Evolutionary conservation across 345 rosid species (phyloP).

Genomic region (Eucalyptus tenuipes): DNA sequence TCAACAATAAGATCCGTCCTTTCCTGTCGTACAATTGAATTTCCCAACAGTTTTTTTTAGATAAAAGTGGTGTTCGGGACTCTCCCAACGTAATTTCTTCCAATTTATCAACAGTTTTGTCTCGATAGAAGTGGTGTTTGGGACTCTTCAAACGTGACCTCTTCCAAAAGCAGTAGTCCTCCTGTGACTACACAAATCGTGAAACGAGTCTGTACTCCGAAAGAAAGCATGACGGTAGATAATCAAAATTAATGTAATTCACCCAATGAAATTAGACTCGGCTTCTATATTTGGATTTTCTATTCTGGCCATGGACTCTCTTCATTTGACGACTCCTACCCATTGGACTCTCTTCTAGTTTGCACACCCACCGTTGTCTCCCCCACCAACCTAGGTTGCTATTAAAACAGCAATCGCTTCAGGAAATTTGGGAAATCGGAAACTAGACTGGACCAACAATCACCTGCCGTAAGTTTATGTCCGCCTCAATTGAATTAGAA

Average conservation of each 20-base stretch:
- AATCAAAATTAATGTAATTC: not conserved
- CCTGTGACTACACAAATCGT: not conserved
- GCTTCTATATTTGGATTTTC: not conserved
- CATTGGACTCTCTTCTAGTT: not conserved
- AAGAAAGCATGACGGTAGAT: not conserved
- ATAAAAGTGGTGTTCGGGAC: not conserved
- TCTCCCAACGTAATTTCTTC: not conserved
- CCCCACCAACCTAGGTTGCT: not conserved
- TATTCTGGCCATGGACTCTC: not conserved
- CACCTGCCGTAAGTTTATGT: not conserved
- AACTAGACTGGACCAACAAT: fast-evolving
- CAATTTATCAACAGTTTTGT: no score
- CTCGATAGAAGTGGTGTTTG: no score
- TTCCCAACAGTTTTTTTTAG: not conserved
- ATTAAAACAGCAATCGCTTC: not conserved
- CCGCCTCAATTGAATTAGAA: not conserved
- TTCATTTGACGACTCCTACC: not conserved
- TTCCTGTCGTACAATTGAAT: not conserved
- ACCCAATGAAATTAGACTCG: not conserved
- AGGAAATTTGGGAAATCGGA: not conserved
- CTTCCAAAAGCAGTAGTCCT: no score
- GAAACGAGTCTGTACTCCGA: fast-evolving
- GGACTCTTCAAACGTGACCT: no score
- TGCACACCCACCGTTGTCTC: not conserved
- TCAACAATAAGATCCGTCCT: not conserved